Base-by-base conservation (phyloP, 306 rosid species). In the Dalbergia cochinchinensis region DNA sequence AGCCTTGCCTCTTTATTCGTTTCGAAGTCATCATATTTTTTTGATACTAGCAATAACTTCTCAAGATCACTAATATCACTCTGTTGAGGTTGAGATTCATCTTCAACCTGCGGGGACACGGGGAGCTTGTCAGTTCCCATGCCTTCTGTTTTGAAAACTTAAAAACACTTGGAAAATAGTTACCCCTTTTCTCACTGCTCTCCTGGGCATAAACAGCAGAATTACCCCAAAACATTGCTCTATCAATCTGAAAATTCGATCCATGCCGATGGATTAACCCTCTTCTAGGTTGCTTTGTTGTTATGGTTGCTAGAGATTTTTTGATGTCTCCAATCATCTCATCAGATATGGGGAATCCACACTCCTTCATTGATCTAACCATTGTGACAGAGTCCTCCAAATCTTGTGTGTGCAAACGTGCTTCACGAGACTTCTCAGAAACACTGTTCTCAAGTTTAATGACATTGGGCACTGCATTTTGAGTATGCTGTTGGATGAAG, bases 321-420 rank as follows among this genome's bases (percentile, higher is more conserved):
- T 84, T 87, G 8, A 94, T 91, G 87, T 94, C 97, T 77, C 88
- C 78, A 11, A 92, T 92, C 99, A 92, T 94, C 83, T 87, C 97
- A 71, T 89, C 84, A 1, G 83, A 95, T 73, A 91, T 72, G 67
- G 92, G 80, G 73, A 90, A 83, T 69, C 99, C 97, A 26, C 92
- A 92, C 67, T 92, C 97, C n/a, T n/a, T n/a, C 97, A 95, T 92
- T 20, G 97, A 91, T 73, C 86, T 87, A 70, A 95, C 78, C 91
- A 84, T 85, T 61, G 90, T 58, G 39, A 95, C 78, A 3, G 97
- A 92, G 76, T 94, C 97, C 82, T 94, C 95, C 18, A 92, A 86
- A 87, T 94, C 97, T 89, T 94, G 84, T 4, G 90, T 73, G 85
- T 91, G 94, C 86, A 92, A 76, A 81, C 82, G 73, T 82, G 91